Base-by-base conservation (phyloP, 306 rosid genomes). In the Sicyos edulis region DNA sequence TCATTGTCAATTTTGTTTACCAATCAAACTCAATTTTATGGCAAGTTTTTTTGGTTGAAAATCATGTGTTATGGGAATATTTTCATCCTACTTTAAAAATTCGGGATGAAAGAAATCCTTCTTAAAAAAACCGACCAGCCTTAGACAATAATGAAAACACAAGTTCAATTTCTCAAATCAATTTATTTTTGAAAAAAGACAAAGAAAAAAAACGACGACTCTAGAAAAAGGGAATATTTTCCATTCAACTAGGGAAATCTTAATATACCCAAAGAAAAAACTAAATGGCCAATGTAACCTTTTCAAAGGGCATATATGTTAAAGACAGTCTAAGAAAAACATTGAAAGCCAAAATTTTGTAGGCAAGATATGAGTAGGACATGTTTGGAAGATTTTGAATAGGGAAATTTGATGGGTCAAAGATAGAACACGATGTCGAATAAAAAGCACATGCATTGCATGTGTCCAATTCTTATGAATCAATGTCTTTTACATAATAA, bases 391-490 rank as follows among this genome's bases (percentile, higher is more conserved):
- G 72, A 44, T 22, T 69, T 50, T 26, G 8, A 50, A 24, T 2
- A 6, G 14, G 0, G 44, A 20, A 67, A 47, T 65, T 40, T 6
- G 44, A 8, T 24, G 4, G 73, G 8, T 50, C 73, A 69, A 67
- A 69, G 9, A 24, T 50, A 50, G 73, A 69, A 68, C 51, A 68
- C 50, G 42, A 49, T 49, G 57, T 68, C 57, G 22, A 68, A 49
- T 20, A 45, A 21, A 67, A 49, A 49, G 37, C 73, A 69, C 58
- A 69, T 26, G 45, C 7, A 8, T 50, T 52, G 58, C 57, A 21
- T 20, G 22, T 42, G n/a, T 24, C 58, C 13, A 3, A 14, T 69
- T 69, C 45, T 69, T n/a, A 67, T 13, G 55, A 45, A 45, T 68
- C 58, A 15, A 69, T 24, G 3, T 47, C 54, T 47, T 69, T 45